A percentile compares a stretch with the other conserved stretches of the same genome.
Evolutionary conservation across 257 asterid genomes (phyloP).

Genomic region (Henckelia pumila): DNA sequence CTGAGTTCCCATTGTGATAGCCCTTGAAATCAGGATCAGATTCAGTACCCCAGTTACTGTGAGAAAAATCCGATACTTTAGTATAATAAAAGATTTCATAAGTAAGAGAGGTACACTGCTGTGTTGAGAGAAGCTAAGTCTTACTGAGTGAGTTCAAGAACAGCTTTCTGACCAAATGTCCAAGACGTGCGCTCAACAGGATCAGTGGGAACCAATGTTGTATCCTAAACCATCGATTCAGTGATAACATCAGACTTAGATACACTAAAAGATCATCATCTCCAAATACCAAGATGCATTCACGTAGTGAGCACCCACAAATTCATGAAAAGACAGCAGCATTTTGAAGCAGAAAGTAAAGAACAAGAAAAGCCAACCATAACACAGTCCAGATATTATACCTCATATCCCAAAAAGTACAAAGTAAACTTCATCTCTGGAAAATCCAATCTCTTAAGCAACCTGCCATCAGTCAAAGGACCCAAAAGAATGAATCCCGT

Average conservation of each 20-base stretch:
- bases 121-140: constrained; percentile 23
- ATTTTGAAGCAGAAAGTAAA: constrained; percentile 8
- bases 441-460: constrained; percentile 91
- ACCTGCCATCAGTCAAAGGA: constrained; percentile 36
- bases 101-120: not conserved
- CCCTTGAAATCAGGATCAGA: constrained; percentile 81
- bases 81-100: not conserved
- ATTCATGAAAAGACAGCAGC: not conserved
- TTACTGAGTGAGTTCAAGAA: constrained; percentile 88
- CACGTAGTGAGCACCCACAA: not conserved
- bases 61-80: constrained; percentile 22
- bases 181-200: constrained; percentile 70
- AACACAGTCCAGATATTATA: constrained; percentile 20
- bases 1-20: constrained; percentile 87
- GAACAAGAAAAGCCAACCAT: not conserved
- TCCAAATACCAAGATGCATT: not conserved
- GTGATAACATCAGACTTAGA: not conserved
- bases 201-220: constrained; percentile 68
- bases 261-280: constrained; percentile 15
- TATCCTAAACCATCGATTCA: constrained; percentile 47
- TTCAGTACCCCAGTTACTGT: constrained; percentile 93
- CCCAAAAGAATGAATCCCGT: not conserved
- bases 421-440: constrained; percentile 73
- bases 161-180: constrained; percentile 80
- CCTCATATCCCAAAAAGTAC: constrained; percentile 90